Evolutionary conservation across 163 green algal genomes (phyloP).

Genomic region (Prototheca stagnorum): DNA sequence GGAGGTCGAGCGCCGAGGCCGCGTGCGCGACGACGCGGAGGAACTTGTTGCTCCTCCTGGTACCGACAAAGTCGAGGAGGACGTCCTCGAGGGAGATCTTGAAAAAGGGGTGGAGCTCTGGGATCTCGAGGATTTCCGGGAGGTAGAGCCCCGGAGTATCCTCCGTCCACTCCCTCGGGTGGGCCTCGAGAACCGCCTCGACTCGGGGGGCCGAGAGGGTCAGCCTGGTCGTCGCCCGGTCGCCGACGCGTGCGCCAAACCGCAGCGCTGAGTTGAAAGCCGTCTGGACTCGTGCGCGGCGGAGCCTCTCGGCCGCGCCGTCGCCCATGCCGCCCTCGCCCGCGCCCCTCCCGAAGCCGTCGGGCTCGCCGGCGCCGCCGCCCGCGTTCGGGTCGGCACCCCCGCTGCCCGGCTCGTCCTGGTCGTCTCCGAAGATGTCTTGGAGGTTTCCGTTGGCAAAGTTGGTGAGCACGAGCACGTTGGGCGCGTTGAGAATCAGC

Average conservation of each 20-base stretch:
- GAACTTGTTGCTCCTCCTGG: constrained; percentile 14
- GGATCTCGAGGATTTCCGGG: background rate
- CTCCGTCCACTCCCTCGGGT: constrained; percentile 23
- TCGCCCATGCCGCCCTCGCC: no score
- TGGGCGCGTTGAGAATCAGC: constrained; percentile 9
- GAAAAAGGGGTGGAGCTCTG: constrained; percentile 16
- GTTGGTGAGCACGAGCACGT: constrained; percentile 20
- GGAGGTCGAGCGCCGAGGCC: constrained; percentile 25
- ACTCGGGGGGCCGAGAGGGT: constrained; percentile 27
- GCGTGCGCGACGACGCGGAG: constrained; percentile 19
- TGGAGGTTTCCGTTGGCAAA: constrained; percentile 19
- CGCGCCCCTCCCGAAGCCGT: background rate
- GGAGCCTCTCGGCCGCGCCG: no score
- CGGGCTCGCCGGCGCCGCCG: background rate
- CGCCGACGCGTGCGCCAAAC: constrained; percentile 25
- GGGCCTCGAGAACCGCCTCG: constrained; percentile 14
- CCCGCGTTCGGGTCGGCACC: background rate
- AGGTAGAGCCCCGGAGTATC: no score
- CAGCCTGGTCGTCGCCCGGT: constrained; percentile 29
- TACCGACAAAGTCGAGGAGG: constrained; percentile 22
- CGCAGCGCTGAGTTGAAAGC: constrained; percentile 20
- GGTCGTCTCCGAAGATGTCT: constrained; percentile 1
- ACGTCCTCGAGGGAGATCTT: constrained; percentile 8
- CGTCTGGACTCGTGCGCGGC: no score
- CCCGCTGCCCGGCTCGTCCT: no score